phyloP scores from a whole-genome alignment of 2,329 filamentous ascomycete species.

The Fusarium algeriense region DNA sequence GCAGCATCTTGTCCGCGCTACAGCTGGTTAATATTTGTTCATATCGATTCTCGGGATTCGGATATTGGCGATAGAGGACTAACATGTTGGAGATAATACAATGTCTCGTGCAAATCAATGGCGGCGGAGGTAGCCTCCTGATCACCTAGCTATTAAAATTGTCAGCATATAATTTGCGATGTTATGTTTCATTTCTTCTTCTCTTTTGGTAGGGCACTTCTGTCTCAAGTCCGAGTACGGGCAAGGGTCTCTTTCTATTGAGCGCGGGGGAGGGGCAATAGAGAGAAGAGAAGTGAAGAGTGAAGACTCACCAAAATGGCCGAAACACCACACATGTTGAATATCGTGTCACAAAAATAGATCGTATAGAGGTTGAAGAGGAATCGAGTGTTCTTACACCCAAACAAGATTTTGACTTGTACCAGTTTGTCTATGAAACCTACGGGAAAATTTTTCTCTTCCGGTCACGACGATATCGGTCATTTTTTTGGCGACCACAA shows the following conservation, averaged over 20 bases:
- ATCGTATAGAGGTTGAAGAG: conserved; percentile 8
- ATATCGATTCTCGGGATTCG: conserved; percentile 27
- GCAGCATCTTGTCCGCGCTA: conserved; percentile 88
- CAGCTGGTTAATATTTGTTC: conserved; percentile 43
- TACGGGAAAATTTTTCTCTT: conserved; percentile 26
- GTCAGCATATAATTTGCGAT: conserved; percentile 12
- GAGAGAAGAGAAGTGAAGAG: conserved; percentile 5
- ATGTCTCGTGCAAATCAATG: conserved; percentile 75
- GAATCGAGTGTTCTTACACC: conserved; percentile 17
- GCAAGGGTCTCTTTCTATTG: conserved; percentile 26
- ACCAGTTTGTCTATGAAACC: conserved; percentile 29
- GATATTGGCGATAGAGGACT: conserved; percentile 27
- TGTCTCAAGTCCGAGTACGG: conserved; percentile 30
- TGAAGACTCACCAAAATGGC: conserved; percentile 36
- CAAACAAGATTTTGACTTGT: conserved; percentile 19
- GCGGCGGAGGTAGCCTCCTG: conserved; percentile 61
- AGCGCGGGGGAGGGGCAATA: conserved; percentile 36
- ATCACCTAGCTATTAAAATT: conserved; percentile 49
- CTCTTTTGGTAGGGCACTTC: conserved; percentile 27
- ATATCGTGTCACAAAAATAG: conserved; percentile 20
- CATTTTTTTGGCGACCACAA: conserved; percentile 35
- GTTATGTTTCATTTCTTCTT: conserved; percentile 1
- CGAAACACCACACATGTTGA: conserved; percentile 41
- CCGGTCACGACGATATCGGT: conserved; percentile 33
- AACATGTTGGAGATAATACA: conserved; percentile 75